Conservation (phyloP, 305 asterid species). For the Fraxinus ornus region DNA sequence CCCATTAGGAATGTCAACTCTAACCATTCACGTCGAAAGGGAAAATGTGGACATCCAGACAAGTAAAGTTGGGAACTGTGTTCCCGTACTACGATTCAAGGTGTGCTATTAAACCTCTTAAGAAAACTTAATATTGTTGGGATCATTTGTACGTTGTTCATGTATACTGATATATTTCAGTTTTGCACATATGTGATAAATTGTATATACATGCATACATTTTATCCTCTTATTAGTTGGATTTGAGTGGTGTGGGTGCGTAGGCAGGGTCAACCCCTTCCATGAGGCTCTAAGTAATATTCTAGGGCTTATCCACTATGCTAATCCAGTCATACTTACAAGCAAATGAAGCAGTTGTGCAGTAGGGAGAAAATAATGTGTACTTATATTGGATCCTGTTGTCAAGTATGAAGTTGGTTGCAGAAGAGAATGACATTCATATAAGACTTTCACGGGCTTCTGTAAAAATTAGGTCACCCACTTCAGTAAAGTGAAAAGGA, state of each 20-base stretch:
- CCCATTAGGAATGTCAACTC: slow-evolving; percentile 27
- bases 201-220: not conserved
- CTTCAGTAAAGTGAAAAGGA: not conserved
- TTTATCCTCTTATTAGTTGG: not conserved
- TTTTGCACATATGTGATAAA: not conserved
- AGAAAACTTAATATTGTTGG: not conserved
- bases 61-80: slow-evolving; percentile 35
- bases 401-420: not conserved
- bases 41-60: slow-evolving; percentile 45
- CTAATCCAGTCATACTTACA: not conserved
- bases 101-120: slow-evolving; percentile 26
- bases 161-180: not conserved
- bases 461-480: not conserved
- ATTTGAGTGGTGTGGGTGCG: not conserved
- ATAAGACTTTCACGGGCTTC: not conserved
- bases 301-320: not conserved
- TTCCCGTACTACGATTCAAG: slow-evolving; percentile 24
- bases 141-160: not conserved
- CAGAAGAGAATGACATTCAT: not conserved
- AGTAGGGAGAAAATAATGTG: not conserved
- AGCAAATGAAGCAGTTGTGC: not conserved
- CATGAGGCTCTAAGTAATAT: not conserved
- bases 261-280: not conserved
- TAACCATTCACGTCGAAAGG: slow-evolving; percentile 42
- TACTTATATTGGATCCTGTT: not conserved